These are phyloP conservation scores for Ogataea haglerorum DNA, from an alignment of 805 yeast genomes.

Conservation along the genomic window DNA sequence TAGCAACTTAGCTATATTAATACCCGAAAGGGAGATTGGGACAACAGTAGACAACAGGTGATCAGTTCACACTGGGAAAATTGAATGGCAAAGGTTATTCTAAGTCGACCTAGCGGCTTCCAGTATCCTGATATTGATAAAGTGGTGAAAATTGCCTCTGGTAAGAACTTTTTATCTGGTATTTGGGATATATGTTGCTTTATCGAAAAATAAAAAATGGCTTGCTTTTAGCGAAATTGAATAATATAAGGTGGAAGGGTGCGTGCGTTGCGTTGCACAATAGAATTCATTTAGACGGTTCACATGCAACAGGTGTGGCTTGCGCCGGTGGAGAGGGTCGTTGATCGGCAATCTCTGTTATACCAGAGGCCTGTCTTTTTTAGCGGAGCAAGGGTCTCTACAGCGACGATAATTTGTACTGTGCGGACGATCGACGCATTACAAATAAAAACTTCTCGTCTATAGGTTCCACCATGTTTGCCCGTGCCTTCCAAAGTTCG, in stretches of 20 bases:
- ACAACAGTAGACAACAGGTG: background rate
- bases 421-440: constrained; percentile 6
- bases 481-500: constrained; percentile 1
- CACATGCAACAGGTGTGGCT: background rate
- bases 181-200: constrained; percentile 11
- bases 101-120: background rate
- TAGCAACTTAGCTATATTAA: background rate
- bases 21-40: background rate
- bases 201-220: constrained; percentile 15
- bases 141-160: background rate
- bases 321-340: background rate
- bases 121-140: background rate
- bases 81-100: background rate
- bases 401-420: background rate
- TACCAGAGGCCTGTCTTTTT: background rate
- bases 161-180: constrained; percentile 10
- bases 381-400: background rate
- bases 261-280: background rate
- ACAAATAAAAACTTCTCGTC: constrained; percentile 4
- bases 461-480: constrained; percentile 2
- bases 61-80: no score
- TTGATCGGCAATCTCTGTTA: background rate
- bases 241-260: background rate
- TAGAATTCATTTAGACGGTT: background rate
- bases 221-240: constrained; percentile 13